Conservation (phyloP, 208 protist species). For the Crithidia bombi region DNA sequence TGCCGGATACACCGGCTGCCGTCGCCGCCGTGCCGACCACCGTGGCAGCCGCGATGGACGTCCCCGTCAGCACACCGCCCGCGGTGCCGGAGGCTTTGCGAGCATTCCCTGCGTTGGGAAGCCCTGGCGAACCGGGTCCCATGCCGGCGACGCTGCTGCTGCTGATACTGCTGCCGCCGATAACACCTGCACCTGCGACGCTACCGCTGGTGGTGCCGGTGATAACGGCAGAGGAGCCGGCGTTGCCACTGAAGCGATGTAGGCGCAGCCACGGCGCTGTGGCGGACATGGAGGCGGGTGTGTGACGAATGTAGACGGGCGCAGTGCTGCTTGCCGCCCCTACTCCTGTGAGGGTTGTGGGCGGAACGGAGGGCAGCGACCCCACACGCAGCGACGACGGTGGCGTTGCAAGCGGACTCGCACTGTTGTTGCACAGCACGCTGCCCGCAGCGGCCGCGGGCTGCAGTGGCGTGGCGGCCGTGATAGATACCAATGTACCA, state of each 20-base stretch:
- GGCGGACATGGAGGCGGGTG: neutral
- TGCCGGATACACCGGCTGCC: neutral
- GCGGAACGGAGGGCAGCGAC: neutral
- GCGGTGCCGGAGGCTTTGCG: neutral
- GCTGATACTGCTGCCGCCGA: neutral
- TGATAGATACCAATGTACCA: neutral
- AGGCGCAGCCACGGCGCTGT: slow-evolving; percentile 13
- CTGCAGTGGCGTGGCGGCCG: neutral
- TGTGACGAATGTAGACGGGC: neutral
- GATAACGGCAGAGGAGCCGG: neutral
- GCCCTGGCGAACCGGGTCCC: neutral
- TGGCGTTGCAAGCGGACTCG: neutral
- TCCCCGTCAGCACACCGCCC: neutral
- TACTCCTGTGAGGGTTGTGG: neutral
- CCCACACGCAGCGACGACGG: neutral
- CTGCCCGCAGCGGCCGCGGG: neutral
- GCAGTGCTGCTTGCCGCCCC: neutral
- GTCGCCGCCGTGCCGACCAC: neutral
- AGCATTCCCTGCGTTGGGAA: neutral
- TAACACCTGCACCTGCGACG: neutral
- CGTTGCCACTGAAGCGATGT: slow-evolving; percentile 1
- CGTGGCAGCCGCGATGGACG: neutral
- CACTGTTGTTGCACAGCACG: neutral
- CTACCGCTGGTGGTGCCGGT: neutral
- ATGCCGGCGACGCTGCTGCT: neutral